Evolutionary conservation across 2,329 filamentous ascomycete genomes (phyloP).

Genomic region (Myotisia sp.): DNA sequence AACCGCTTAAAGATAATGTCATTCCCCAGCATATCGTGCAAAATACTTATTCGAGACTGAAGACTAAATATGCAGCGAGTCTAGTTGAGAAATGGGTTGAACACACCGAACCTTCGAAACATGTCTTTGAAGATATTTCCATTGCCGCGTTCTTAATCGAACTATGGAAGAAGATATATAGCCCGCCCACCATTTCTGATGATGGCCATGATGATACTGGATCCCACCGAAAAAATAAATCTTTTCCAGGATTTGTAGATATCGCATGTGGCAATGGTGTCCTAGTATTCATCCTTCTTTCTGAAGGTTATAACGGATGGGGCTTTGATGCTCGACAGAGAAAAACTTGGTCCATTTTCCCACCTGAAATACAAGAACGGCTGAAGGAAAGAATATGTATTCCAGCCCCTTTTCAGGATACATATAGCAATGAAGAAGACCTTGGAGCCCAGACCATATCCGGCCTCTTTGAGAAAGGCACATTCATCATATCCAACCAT

Average conservation of each 20-base stretch:
- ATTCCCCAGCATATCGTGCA: slow-evolving; percentile 66
- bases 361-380: slow-evolving; percentile 31
- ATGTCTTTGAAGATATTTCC: slow-evolving; percentile 85
- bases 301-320: slow-evolving; percentile 72
- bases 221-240: slow-evolving; percentile 9
- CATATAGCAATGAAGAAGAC: slow-evolving; percentile 5
- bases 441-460: neutral
- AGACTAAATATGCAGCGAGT: slow-evolving; percentile 57
- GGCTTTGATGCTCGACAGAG: slow-evolving; percentile 81
- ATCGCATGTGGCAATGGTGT: slow-evolving; percentile 93
- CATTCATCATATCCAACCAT: slow-evolving; percentile 94
- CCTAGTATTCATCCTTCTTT: slow-evolving; percentile 64
- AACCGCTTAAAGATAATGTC: slow-evolving; percentile 71
- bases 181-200: slow-evolving; percentile 9
- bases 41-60: slow-evolving; percentile 66
- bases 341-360: slow-evolving; percentile 72
- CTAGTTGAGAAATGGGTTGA: slow-evolving; percentile 72
- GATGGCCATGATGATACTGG: slow-evolving; percentile 12
- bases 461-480: slow-evolving; percentile 56
- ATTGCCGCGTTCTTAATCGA: slow-evolving; percentile 90
- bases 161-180: slow-evolving; percentile 77
- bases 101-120: slow-evolving; percentile 72
- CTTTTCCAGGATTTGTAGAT: slow-evolving; percentile 83
- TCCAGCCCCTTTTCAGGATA: slow-evolving; percentile 36
- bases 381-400: slow-evolving; percentile 48